Evolutionary conservation across 257 asterid genomes (phyloP), one percentile per base, ranked within the genome.

Genomic region (Scutellaria barbata): DNA sequence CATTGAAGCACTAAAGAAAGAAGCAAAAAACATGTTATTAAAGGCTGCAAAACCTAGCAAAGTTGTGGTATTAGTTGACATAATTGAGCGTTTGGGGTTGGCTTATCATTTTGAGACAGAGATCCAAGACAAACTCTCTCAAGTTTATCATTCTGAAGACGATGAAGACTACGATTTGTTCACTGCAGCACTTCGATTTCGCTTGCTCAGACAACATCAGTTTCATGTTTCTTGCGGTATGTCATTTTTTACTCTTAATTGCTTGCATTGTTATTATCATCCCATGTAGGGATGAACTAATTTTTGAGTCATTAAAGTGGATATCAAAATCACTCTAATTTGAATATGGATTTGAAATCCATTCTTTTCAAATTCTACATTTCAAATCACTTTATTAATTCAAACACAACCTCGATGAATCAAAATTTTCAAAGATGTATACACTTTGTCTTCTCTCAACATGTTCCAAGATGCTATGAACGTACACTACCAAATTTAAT

Each of bases 201-300:
- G 77, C 17, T 43, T 79, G 56, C 70, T 79, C 33, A 64, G 83
- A 12, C 80, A 74, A 64, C 80, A 74, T 22, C 68, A 39, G 0
- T 42, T 30, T 22, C 70, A 58, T 8, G 67, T 75, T 45, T 66
- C 74, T 65, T 69, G 72, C 20, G 1, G 80, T 70, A 69, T 25
- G 75, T 56, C 47, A 22, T 4, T 40, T 35, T 22, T 33, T 46
- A 5, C 52, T 46, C 11, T 45, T 45, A 10, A 4, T 10, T 11
- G 0, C 5, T 9, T 11, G 51, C 3, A 45, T 45, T 45, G n/a
- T 45, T 25, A 25, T 25, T 25, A 25, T 46, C 14, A 8, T 46
- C 51, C 50, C 8, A 2, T n/a, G n/a, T n/a, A n/a, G n/a, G n/a
- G n/a, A n/a, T n/a, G n/a, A n/a, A n/a, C n/a, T n/a, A n/a, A n/a